Percentiles rank a stretch among this genome's conserved stretches.
These are phyloP conservation scores for Myxozyma kluyveri DNA, from an alignment of 805 yeast species.

Conservation along the genomic window DNA sequence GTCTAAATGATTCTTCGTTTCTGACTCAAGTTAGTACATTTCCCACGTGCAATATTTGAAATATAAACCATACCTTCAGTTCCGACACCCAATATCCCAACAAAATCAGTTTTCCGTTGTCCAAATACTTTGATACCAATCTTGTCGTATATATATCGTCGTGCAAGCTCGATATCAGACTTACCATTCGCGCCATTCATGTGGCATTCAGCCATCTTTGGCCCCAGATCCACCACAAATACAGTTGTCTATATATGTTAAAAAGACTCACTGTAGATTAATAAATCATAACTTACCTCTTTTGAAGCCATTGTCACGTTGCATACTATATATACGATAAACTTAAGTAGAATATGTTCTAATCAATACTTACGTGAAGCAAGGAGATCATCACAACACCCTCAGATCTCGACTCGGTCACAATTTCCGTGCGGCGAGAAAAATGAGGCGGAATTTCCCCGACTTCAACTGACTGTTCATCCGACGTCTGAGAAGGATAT, in stretches of 20 bases:
- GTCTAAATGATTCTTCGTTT: slow-evolving; percentile 3
- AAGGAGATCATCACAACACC: too few species aligned
- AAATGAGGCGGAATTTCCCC: too few species aligned
- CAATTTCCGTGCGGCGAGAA: too few species aligned
- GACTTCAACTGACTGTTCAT: too few species aligned
- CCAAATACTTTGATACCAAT: slow-evolving; percentile 34
- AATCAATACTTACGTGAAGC: too few species aligned
- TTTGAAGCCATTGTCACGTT: slow-evolving; percentile 32
- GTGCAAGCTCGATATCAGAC: slow-evolving; percentile 20
- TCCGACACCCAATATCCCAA: slow-evolving; percentile 33
- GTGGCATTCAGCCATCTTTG: slow-evolving; percentile 34
- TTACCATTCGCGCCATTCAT: slow-evolving; percentile 12
- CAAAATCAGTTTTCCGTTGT: slow-evolving; percentile 34
- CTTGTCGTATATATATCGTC: slow-evolving; percentile 46
- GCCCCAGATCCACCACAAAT: slow-evolving; percentile 52
- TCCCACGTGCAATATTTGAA: background rate
- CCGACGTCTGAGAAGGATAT: too few species aligned
- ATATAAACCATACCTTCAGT: slow-evolving; percentile 23
- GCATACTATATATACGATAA: too few species aligned
- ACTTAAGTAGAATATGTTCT: too few species aligned
- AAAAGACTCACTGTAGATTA: background rate
- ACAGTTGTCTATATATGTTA: slow-evolving; percentile 40
- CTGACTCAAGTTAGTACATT: too few species aligned
- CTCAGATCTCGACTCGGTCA: too few species aligned
- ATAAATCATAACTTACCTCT: slow-evolving; percentile 27